phyloP scores from a whole-genome alignment of 176 grass and related monocot genomes.

The Cocos nucifera region DNA sequence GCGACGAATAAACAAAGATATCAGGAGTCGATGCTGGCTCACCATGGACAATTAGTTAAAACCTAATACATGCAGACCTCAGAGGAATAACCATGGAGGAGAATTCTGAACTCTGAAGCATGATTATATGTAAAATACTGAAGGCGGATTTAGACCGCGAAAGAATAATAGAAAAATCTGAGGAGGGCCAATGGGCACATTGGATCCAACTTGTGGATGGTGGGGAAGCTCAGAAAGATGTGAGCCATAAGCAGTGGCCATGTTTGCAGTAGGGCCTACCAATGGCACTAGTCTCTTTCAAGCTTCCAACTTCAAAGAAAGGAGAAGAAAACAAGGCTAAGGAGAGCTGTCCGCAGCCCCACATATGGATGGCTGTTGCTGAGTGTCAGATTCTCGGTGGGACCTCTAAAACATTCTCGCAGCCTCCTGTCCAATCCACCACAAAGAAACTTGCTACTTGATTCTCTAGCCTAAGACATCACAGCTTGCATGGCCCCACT shows the following conservation, averaged over 20 bases:
- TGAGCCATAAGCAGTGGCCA: background rate
- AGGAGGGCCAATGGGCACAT: background rate
- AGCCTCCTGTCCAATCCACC: background rate
- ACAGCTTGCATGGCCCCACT: background rate
- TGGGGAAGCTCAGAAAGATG: background rate
- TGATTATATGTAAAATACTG: too few relatives aligned
- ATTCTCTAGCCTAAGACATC: background rate
- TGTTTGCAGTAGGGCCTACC: background rate
- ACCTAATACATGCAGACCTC: too few relatives aligned
- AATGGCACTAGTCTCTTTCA: slow-evolving; percentile 1
- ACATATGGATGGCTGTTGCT: background rate
- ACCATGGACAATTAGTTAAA: too few relatives aligned
- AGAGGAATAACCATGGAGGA: too few relatives aligned
- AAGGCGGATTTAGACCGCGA: too few relatives aligned
- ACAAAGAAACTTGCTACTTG: background rate
- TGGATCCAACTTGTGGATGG: background rate
- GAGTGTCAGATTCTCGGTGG: background rate
- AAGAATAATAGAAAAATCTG: too few relatives aligned
- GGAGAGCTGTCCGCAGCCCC: background rate
- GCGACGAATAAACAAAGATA: too few relatives aligned
- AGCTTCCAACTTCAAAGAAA: background rate
- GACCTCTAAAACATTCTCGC: background rate
- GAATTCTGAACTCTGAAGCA: too few relatives aligned
- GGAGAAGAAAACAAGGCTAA: background rate
- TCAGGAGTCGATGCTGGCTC: too few relatives aligned